A percentile compares a stretch with the other conserved stretches of the same genome.
These are phyloP conservation scores for Aegilops sharonensis DNA, from an alignment of 176 grass and related monocot species.

Conservation along the genomic window DNA sequence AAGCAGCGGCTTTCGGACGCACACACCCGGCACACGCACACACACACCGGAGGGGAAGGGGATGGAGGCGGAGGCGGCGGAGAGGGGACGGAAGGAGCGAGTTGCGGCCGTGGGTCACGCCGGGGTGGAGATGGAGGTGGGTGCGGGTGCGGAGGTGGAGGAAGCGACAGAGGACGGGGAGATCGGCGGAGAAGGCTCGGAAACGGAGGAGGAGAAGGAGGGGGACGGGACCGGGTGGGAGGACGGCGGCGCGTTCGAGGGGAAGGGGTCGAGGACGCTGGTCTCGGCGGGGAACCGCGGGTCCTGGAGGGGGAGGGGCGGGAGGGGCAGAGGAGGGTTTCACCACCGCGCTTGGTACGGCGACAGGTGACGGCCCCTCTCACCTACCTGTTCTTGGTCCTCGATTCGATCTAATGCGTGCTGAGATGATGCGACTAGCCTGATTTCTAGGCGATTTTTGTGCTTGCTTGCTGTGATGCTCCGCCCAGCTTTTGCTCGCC, in stretches of 20 bases:
- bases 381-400: neutral
- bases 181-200: neutral
- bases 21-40: conserved; percentile 4
- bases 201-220: neutral
- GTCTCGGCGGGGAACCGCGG: neutral
- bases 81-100: neutral
- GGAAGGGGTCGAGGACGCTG: neutral
- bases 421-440: neutral
- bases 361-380: neutral
- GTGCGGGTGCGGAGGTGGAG: neutral
- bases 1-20: conserved; percentile 28
- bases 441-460: neutral
- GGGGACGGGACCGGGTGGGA: neutral
- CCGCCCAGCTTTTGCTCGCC: neutral
- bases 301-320: conserved; percentile 22
- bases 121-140: neutral
- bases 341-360: conserved; percentile 36
- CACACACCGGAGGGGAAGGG: neutral
- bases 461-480: neutral
- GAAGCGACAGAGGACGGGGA: neutral
- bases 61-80: conserved; percentile 22
- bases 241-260: neutral
- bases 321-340: conserved; percentile 38
- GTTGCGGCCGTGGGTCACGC: neutral
- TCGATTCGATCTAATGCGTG: neutral